Percentiles rank a stretch among this genome's conserved stretches.
Conservation (phyloP, 305 asterid species). For the Fraxinus sp. region DNA sequence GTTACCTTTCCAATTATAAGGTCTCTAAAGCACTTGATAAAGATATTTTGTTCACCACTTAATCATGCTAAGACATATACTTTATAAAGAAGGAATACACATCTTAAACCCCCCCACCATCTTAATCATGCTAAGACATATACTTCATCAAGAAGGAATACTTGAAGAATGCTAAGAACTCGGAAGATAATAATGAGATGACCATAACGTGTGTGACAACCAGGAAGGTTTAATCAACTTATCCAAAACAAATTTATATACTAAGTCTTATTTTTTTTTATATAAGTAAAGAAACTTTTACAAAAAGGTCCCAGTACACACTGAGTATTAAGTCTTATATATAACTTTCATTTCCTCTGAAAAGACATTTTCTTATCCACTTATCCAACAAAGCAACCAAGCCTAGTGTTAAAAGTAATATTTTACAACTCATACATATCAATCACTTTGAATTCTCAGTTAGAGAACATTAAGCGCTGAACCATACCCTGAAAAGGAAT, state of each 20-base stretch:
- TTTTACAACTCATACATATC: neutral
- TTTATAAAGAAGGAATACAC: neutral
- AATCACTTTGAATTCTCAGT: neutral
- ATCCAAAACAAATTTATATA: neutral
- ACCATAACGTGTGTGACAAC: neutral
- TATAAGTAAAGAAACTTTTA: no score
- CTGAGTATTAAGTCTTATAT: neutral
- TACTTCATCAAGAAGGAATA: no score
- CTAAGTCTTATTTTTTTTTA: no score
- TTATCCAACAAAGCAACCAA: neutral
- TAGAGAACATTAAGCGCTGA: neutral
- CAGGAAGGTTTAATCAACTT: neutral
- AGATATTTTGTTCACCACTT: neutral
- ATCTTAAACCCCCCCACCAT: neutral
- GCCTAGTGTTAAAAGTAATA: neutral
- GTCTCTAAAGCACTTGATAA: neutral
- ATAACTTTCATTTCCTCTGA: neutral
- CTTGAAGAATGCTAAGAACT: neutral
- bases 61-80: neutral
- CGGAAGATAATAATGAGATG: neutral
- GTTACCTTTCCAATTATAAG: neutral
- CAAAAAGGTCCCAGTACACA: no score
- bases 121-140: neutral
- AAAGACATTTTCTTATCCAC: neutral
- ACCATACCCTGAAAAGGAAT: neutral